These are phyloP conservation scores for Pseudogymnoascus sp. DNA, from an alignment of 2,329 filamentous ascomycete species.

Conservation along the genomic window DNA sequence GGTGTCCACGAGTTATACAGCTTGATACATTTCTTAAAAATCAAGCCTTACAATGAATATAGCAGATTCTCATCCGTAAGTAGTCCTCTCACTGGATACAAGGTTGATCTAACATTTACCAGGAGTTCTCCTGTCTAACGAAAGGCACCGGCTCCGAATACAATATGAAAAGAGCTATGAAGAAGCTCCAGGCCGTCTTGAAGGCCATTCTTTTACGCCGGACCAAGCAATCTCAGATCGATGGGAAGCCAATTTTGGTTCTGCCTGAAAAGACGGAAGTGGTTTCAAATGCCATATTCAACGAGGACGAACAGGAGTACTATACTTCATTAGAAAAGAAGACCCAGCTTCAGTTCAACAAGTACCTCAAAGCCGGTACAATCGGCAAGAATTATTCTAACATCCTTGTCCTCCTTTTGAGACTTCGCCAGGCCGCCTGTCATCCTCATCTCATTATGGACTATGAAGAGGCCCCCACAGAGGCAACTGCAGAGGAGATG, in stretches of 20 bases:
- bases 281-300: conserved; percentile 56
- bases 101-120: conserved; percentile 12
- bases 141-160: conserved; percentile 18
- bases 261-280: conserved; percentile 59
- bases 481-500: conserved; percentile 31
- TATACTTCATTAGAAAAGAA: conserved; percentile 60
- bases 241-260: conserved; percentile 67
- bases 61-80: conserved; percentile 51
- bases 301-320: conserved; percentile 53
- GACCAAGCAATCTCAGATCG: conserved; percentile 69
- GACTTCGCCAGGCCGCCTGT: conserved; percentile 73
- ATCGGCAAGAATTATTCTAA: conserved; percentile 69
- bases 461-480: conserved; percentile 38
- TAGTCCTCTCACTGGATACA: conserved; percentile 11
- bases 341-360: conserved; percentile 66
- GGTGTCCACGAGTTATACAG: conserved; percentile 69
- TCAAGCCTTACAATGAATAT: conserved; percentile 64
- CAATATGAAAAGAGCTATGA: conserved; percentile 47
- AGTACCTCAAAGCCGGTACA: conserved; percentile 60
- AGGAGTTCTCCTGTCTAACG: conserved; percentile 35
- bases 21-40: conserved; percentile 66
- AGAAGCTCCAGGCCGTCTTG: conserved; percentile 63
- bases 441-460: conserved; percentile 66
- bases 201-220: conserved; percentile 76
- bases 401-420: conserved; percentile 69